Base-by-base conservation (phyloP, 2,329 filamentous ascomycete species). In the Penicillium brevicompactum region DNA sequence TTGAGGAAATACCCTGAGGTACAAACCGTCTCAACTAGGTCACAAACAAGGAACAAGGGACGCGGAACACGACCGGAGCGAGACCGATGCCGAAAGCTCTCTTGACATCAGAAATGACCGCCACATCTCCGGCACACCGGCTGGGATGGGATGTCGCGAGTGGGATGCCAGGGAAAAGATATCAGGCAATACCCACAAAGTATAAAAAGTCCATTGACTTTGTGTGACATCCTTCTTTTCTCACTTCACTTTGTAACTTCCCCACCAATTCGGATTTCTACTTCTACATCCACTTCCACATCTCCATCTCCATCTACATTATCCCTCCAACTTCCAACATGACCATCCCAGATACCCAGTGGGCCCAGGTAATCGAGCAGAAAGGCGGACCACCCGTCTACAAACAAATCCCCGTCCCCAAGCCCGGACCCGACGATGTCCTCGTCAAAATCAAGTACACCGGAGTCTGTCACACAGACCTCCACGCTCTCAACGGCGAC, bases 401-500 rank as follows among this genome's bases (percentile, higher is more conserved):
- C 71, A 77, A 76, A 59, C 68, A 75, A 78, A 93, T 97, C 68
- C 87, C 90, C 64, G 91, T 96, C 49, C 82, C 82, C 60, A 84
- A 87, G 74, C 92, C 92, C 38, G 91, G 87, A 21, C 88, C 92
- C 49, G 92, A 96, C 78, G 90, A 97, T 78, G 90, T 96, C 64
- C 88, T 97, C 62, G 80, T 96, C 78, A 93, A 95, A 78, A 84
- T 96, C 82, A 92, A 92, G 76, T 96, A 85, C 82, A 90, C 88
- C 27, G 91, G 91, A 72, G 91, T 96, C 65, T 96, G 91, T 83
- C 91, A 95, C 81, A 95, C 91, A 34, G 91, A 95, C 74, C 82
- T 87, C 3, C 85, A 88, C 72, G 91, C 91, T 67, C 84, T 93
- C 77, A 89, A 90, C 62, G 92, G 92, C 55, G 92, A 96, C 80